These are phyloP conservation scores for Ogataea trehalophila DNA, from an alignment of 805 yeast species.

Conservation along the genomic window DNA sequence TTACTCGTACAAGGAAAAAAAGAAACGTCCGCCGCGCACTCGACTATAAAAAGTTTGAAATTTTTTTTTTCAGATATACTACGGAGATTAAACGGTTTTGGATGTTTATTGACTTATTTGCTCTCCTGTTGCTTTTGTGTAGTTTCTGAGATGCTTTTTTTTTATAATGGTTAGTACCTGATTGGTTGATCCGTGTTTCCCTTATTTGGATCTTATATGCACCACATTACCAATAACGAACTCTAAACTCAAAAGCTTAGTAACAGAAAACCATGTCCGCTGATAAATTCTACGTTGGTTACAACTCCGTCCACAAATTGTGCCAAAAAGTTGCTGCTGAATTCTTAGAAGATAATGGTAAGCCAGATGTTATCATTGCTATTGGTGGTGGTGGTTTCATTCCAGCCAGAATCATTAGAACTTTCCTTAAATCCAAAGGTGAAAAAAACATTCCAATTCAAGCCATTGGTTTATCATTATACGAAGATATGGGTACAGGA, in stretches of 20 bases:
- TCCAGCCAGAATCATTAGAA: slow-evolving; percentile 63
- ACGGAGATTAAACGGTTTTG: too few species aligned
- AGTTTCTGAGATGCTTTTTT: too few species aligned
- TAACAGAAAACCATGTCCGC: slow-evolving; percentile 23
- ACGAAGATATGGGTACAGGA: slow-evolving; percentile 50
- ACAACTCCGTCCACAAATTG: slow-evolving; percentile 77
- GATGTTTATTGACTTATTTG: too few species aligned
- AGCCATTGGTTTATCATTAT: slow-evolving; percentile 62
- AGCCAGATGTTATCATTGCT: slow-evolving; percentile 54
- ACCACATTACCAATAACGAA: not conserved
- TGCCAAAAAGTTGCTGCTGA: slow-evolving; percentile 50
- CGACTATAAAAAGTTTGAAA: slow-evolving; percentile 5
- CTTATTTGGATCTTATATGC: not conserved
- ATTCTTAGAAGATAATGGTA: slow-evolving; percentile 26
- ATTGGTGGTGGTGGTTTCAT: slow-evolving; percentile 75
- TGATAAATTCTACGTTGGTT: slow-evolving; percentile 60
- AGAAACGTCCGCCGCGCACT: slow-evolving; percentile 2
- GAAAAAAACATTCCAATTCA: slow-evolving; percentile 66
- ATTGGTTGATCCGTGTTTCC: too few species aligned
- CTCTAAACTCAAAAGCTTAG: not conserved
- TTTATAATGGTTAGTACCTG: too few species aligned
- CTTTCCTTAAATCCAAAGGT: slow-evolving; percentile 54
- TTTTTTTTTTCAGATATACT: not conserved
- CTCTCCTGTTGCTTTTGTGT: not conserved
- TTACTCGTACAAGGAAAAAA: slow-evolving; percentile 1